phyloP scores from a whole-genome alignment of 305 asterid genomes.

The Fraxinus sp. region DNA sequence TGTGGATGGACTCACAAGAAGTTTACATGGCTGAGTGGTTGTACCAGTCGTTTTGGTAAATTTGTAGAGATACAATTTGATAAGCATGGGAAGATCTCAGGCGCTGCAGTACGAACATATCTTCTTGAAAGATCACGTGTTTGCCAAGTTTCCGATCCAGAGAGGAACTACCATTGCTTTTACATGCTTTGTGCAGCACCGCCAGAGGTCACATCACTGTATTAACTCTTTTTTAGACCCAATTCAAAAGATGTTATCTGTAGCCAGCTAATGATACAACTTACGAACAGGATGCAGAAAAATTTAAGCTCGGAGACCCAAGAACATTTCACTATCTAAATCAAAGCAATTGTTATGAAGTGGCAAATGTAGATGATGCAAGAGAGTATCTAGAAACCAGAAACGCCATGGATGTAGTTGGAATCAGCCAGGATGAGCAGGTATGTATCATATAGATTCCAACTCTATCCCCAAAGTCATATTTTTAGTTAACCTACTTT shows the following conservation, averaged over 20 bases:
- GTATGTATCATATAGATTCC: slow-evolving; percentile 25
- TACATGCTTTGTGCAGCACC: slow-evolving; percentile 98
- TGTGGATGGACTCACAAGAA: slow-evolving; percentile 41
- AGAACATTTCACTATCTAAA: slow-evolving; percentile 76
- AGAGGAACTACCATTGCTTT: slow-evolving; percentile 92
- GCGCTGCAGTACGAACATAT: slow-evolving; percentile 96
- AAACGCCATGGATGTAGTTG: slow-evolving; percentile 95
- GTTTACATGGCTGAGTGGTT: slow-evolving; percentile 45
- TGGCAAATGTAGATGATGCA: slow-evolving; percentile 82
- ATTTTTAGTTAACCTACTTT: slow-evolving; percentile 15
- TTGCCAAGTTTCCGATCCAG: slow-evolving; percentile 95
- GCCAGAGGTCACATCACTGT: slow-evolving; percentile 61
- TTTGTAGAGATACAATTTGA: slow-evolving; percentile 95
- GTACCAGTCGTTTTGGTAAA: slow-evolving; percentile 94
- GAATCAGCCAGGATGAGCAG: slow-evolving; percentile 90
- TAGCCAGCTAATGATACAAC: slow-evolving; percentile 24
- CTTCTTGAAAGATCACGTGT: slow-evolving; percentile 97
- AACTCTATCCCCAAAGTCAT: background rate
- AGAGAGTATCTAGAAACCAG: slow-evolving; percentile 86
- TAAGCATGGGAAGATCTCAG: slow-evolving; percentile 85
- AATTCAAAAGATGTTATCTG: background rate
- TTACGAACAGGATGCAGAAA: slow-evolving; percentile 64
- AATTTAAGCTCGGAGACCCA: slow-evolving; percentile 74
- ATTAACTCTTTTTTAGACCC: background rate
- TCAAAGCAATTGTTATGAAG: slow-evolving; percentile 77